These are phyloP conservation scores for Ustanciosporium gigantosporum DNA, from an alignment of 1,284 basidiomycete species.

Conservation along the genomic window DNA sequence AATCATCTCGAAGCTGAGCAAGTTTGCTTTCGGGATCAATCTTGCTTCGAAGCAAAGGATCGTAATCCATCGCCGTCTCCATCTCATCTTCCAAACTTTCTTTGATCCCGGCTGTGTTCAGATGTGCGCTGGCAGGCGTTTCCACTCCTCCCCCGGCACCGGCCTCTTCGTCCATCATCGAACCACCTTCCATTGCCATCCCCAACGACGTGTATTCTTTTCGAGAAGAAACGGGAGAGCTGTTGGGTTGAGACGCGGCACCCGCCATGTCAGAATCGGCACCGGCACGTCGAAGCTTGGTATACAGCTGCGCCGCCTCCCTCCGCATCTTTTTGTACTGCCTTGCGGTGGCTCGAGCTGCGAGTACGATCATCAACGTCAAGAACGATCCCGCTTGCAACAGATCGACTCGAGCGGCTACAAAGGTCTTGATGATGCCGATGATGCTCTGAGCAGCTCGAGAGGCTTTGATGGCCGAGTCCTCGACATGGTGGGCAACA, in stretches of 20 bases:
- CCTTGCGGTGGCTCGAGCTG: constrained; percentile 19
- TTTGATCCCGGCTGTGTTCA: constrained; percentile 10
- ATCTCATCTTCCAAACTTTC: constrained; percentile 32
- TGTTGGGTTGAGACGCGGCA: neutral
- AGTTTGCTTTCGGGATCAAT: constrained; percentile 32
- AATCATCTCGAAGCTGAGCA: constrained; percentile 19
- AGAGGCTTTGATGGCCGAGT: constrained; percentile 29
- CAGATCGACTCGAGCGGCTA: constrained; percentile 27
- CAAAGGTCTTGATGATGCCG: constrained; percentile 38
- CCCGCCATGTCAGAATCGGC: constrained; percentile 2
- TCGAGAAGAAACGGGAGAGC: neutral
- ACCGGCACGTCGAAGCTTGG: constrained; percentile 8
- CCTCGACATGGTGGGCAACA: constrained; percentile 21
- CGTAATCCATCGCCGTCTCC: constrained; percentile 23
- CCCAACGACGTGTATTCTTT: neutral
- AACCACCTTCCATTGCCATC: neutral
- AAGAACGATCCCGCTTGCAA: constrained; percentile 24
- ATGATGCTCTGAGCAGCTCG: constrained; percentile 32
- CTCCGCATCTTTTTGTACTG: constrained; percentile 31
- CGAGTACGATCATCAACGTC: constrained; percentile 37
- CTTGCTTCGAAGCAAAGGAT: constrained; percentile 14
- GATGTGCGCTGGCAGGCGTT: constrained; percentile 2
- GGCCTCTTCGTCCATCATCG: constrained; percentile 10
- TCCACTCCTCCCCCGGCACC: too few relatives aligned
- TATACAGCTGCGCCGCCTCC: constrained; percentile 23